phyloP scores from a whole-genome alignment of 345 rosid genomes.

The Citrus cavaleriei region DNA sequence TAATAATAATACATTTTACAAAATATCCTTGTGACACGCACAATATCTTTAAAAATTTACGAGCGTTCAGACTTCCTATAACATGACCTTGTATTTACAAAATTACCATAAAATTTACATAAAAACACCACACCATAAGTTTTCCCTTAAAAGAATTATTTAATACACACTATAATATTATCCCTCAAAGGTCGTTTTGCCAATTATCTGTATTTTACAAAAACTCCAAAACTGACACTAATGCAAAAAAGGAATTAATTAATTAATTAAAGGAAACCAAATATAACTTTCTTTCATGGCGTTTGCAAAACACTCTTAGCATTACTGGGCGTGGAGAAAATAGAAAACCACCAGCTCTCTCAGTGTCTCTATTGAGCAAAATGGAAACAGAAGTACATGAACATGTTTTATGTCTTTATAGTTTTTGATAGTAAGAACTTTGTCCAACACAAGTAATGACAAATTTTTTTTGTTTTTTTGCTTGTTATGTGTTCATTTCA shows the following conservation, averaged over 20 bases:
- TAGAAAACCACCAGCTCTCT: neutral
- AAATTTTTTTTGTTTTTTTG: neutral
- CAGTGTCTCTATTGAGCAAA: neutral
- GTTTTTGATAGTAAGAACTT: neutral
- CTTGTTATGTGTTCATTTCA: neutral
- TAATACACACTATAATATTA: neutral
- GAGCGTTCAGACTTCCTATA: too few species aligned
- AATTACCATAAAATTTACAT: neutral
- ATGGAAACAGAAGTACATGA: neutral
- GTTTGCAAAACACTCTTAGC: neutral
- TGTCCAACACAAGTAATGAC: neutral
- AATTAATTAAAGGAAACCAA: neutral
- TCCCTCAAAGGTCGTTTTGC: neutral
- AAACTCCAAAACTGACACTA: neutral
- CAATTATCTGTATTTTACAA: neutral
- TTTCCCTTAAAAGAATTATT: too few species aligned
- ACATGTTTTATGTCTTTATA: neutral
- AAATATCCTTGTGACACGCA: neutral
- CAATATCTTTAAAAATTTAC: too few species aligned
- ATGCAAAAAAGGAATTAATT: too few species aligned
- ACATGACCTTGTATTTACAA: too few species aligned
- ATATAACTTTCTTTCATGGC: neutral
- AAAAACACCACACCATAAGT: neutral
- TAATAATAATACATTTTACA: neutral
- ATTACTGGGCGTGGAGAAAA: neutral